A percentile compares a stretch with the other conserved stretches of the same genome.
Conservation (phyloP, 345 rosid genomes). For the Erysimum cheiranthoides region DNA sequence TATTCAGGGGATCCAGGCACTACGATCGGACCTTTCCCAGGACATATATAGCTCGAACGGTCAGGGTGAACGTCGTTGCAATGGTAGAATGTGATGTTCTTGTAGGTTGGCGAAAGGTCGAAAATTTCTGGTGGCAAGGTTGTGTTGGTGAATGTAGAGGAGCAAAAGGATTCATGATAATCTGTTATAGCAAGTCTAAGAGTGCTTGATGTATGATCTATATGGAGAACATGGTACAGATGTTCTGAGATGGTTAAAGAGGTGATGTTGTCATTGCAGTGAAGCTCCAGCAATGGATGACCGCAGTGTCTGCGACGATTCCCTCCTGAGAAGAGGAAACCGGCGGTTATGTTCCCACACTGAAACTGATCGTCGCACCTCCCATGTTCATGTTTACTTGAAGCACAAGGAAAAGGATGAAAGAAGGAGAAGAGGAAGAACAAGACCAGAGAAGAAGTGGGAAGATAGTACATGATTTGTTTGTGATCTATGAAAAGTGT, state of each 20-base stretch:
- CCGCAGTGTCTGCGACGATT: not conserved
- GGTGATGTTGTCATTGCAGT: slow-evolving; percentile 8
- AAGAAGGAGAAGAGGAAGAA: slow-evolving; percentile 8
- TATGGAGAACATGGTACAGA: slow-evolving; percentile 23
- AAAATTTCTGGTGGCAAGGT: not conserved
- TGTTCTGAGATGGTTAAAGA: slow-evolving; percentile 13
- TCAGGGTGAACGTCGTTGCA: not conserved
- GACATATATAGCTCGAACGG: not conserved
- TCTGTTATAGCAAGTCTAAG: slow-evolving; percentile 42
- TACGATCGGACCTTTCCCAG: not conserved
- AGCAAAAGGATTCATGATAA: slow-evolving; percentile 7
- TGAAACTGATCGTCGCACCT: not conserved
- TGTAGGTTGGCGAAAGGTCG: not conserved
- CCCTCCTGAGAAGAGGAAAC: slow-evolving; percentile 55
- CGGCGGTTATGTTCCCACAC: slow-evolving; percentile 44
- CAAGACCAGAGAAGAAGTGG: slow-evolving; percentile 7
- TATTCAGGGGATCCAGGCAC: not conserved
- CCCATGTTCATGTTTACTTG: not conserved
- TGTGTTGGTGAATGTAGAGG: not conserved
- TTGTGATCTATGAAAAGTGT: not conserved
- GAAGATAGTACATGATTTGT: slow-evolving; percentile 7
- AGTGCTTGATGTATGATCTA: not conserved
- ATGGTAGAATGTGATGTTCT: slow-evolving; percentile 25
- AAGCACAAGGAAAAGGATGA: not conserved
- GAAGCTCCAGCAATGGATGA: slow-evolving; percentile 42